Percentiles rank a stretch among this genome's conserved stretches.
phyloP scores from a whole-genome alignment of 192 early-diverging fungal species.

The Backusella australiensis region DNA sequence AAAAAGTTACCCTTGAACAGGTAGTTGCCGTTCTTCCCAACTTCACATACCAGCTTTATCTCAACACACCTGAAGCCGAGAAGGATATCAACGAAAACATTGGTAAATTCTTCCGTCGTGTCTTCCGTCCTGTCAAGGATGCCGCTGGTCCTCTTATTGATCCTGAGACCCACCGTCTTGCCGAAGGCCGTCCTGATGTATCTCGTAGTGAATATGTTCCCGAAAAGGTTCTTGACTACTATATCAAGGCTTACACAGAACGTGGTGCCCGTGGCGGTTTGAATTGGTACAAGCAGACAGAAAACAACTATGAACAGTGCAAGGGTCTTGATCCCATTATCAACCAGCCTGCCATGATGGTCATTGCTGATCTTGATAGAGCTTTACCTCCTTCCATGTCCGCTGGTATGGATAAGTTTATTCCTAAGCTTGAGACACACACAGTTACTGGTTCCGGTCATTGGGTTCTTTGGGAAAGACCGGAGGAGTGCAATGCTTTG shows the following conservation, averaged over 20 bases:
- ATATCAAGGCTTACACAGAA: constrained; percentile 39
- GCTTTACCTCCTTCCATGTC: constrained; percentile 38
- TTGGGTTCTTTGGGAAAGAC: constrained; percentile 39
- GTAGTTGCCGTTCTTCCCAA: constrained; percentile 48
- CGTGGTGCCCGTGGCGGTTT: constrained; percentile 51
- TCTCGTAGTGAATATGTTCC: constrained; percentile 8
- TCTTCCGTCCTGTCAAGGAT: constrained; percentile 33
- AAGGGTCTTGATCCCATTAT: constrained; percentile 28
- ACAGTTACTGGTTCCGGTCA: constrained; percentile 30
- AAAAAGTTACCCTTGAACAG: constrained; percentile 39
- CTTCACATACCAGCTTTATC: constrained; percentile 50
- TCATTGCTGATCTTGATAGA: constrained; percentile 26
- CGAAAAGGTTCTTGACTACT: constrained; percentile 52
- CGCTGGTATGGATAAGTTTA: constrained; percentile 21
- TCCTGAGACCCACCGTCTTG: constrained; percentile 11
- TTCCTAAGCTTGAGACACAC: constrained; percentile 29
- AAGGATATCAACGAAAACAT: constrained; percentile 42
- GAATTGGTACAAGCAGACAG: constrained; percentile 53
- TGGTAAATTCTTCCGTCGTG: constrained; percentile 26
- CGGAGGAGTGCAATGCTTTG: constrained; percentile 25
- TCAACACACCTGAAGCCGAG: constrained; percentile 36
- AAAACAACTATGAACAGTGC: constrained; percentile 31
- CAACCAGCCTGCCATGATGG: constrained; percentile 29
- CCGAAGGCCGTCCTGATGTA: constrained; percentile 12
- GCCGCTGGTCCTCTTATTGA: constrained; percentile 14